phyloP scores from a whole-genome alignment of 1,284 basidiomycete genomes.

The Ceratobasidium sp. region DNA sequence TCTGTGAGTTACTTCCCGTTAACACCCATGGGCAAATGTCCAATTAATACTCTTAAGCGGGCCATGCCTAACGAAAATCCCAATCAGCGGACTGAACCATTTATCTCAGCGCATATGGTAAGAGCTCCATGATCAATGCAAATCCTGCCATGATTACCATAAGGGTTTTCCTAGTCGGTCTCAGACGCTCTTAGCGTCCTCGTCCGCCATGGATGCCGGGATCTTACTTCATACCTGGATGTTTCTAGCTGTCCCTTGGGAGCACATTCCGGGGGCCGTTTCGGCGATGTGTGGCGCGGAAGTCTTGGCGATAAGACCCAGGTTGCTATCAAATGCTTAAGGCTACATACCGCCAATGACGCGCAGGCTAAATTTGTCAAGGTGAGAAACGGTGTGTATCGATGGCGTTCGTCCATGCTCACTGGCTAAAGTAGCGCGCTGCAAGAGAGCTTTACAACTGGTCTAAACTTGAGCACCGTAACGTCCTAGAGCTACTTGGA shows the following conservation, averaged over 20 bases:
- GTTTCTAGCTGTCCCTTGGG: neutral
- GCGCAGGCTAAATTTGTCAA: neutral
- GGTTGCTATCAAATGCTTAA: neutral
- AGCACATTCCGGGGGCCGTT: neutral
- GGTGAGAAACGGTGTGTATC: neutral
- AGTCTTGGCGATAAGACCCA: neutral
- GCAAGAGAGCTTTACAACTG: neutral
- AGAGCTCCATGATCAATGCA: too few species aligned
- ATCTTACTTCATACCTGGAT: neutral
- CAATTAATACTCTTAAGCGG: too few species aligned
- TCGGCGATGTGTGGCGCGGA: constrained; percentile 5
- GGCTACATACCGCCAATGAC: neutral
- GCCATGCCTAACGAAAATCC: too few species aligned
- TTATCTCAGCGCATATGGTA: too few species aligned
- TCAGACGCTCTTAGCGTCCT: neutral
- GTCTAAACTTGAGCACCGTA: neutral
- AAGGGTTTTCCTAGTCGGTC: too few species aligned
- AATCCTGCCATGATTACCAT: too few species aligned
- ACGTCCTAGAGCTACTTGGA: neutral
- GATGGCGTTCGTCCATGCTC: neutral
- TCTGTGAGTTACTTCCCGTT: too few species aligned
- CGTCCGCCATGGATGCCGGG: neutral
- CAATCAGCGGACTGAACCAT: too few species aligned
- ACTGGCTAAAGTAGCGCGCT: neutral
- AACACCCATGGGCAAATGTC: too few species aligned